A percentile compares a stretch with the other conserved stretches of the same genome.
Conservation (phyloP, 306 rosid species). For the Gastrolobium villosum region DNA sequence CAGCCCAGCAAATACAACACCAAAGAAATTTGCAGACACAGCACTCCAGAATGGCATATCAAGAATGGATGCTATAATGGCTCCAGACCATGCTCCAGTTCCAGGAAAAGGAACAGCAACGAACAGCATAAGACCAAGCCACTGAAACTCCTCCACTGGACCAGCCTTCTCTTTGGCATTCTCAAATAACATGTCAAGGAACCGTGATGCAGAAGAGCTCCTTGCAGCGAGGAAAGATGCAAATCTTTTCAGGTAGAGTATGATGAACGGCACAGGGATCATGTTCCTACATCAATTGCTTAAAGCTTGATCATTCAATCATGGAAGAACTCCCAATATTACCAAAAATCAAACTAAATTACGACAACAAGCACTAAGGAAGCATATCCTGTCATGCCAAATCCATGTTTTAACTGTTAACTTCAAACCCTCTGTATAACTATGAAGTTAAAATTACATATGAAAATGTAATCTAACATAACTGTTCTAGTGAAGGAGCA, state of each 20-base stretch:
- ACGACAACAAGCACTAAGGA: slow-evolving; percentile 6
- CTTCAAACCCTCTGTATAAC: neutral
- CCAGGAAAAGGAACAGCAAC: slow-evolving; percentile 99
- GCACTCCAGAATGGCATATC: slow-evolving; percentile 96
- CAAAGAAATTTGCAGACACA: slow-evolving; percentile 84
- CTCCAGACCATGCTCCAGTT: slow-evolving; percentile 97
- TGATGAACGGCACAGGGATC: slow-evolving; percentile 90
- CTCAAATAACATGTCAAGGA: slow-evolving; percentile 73
- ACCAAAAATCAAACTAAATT: slow-evolving; percentile 20
- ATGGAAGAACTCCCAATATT: slow-evolving; percentile 27
- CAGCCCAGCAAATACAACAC: slow-evolving; percentile 88
- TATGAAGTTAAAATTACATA: slow-evolving; percentile 10
- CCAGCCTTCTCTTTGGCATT: slow-evolving; percentile 90
- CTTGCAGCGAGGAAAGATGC: slow-evolving; percentile 82
- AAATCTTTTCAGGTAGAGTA: slow-evolving; percentile 78
- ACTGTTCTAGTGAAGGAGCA: slow-evolving; percentile 9
- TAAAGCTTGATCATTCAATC: slow-evolving; percentile 36
- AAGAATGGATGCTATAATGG: slow-evolving; percentile 86
- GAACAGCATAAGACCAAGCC: slow-evolving; percentile 96
- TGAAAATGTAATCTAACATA: slow-evolving; percentile 17
- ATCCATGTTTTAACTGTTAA: slow-evolving; percentile 2
- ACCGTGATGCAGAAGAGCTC: slow-evolving; percentile 63
- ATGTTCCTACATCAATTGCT: slow-evolving; percentile 75
- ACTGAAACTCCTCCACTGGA: slow-evolving; percentile 95
- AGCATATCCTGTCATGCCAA: slow-evolving; percentile 30